Percentiles rank a stretch among this genome's conserved stretches.
phyloP scores from a whole-genome alignment of 2,329 filamentous ascomycete species.

The Curvularia lunata region DNA sequence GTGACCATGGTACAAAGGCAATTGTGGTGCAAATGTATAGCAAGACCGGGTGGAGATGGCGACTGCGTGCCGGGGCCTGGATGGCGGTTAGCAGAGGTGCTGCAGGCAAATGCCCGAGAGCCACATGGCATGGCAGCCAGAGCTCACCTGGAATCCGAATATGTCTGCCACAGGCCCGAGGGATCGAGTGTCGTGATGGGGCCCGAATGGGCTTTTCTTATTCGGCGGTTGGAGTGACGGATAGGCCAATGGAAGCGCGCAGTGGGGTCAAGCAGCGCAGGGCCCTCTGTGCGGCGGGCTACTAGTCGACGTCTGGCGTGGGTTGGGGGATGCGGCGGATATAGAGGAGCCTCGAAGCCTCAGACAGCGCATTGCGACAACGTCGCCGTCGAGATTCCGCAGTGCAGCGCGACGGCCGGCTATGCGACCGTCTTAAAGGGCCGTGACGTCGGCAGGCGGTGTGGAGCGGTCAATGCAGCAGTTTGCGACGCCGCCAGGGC shows the following conservation, averaged over 20 bases:
- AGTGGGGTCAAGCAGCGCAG: constrained; percentile 40
- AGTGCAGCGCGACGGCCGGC: constrained; percentile 35
- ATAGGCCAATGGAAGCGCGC: constrained; percentile 44
- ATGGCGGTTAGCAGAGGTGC: constrained; percentile 36
- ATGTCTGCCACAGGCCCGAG: constrained; percentile 43
- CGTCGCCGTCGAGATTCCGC: constrained; percentile 19
- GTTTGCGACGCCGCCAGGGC: constrained; percentile 37
- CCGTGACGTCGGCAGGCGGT: constrained; percentile 48
- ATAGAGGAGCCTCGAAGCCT: constrained; percentile 31
- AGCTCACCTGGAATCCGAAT: constrained; percentile 33
- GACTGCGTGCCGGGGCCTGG: constrained; percentile 27
- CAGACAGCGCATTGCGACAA: constrained; percentile 50
- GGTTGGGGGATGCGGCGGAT: constrained; percentile 39
- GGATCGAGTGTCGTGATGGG: constrained; percentile 36
- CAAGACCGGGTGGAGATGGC: constrained; percentile 26
- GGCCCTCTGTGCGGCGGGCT: constrained; percentile 38
- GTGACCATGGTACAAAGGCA: constrained; percentile 29
- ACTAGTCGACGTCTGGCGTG: constrained; percentile 47
- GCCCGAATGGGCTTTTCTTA: constrained; percentile 35
- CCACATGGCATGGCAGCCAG: constrained; percentile 26
- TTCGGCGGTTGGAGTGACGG: constrained; percentile 36
- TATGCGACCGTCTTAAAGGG: constrained; percentile 42
- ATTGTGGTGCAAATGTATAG: constrained; percentile 29
- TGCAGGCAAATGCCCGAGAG: constrained; percentile 15
- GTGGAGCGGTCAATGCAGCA: constrained; percentile 49